A percentile compares a stretch with the other conserved stretches of the same genome.
These are phyloP conservation scores for Penicillium sp. DNA, from an alignment of 2,329 filamentous ascomycete genomes.

Conservation along the genomic window DNA sequence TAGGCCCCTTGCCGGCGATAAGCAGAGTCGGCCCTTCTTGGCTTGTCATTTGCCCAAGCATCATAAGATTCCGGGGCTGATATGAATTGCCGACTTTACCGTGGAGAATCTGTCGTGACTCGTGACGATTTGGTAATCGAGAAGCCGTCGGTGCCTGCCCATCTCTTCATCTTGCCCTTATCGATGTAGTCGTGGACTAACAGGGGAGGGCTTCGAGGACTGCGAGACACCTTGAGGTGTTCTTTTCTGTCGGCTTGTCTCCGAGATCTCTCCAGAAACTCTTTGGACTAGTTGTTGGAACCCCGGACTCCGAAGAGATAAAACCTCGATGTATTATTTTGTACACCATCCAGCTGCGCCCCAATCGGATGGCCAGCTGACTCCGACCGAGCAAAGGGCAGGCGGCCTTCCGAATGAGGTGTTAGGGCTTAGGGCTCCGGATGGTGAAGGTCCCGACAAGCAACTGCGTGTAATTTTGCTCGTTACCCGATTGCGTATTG, in stretches of 20 bases:
- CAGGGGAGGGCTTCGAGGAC: background rate
- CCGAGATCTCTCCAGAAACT: background rate
- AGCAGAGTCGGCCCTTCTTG: conserved; percentile 1
- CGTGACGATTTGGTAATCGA: conserved; percentile 16
- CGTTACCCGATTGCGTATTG: background rate
- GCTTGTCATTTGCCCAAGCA: conserved; percentile 11
- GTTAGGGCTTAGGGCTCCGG: conserved; percentile 23
- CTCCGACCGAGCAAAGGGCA: conserved; percentile 2
- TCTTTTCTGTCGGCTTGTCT: background rate
- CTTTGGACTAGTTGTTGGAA: background rate
- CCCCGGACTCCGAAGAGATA: background rate
- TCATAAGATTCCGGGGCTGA: background rate
- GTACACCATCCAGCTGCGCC: background rate
- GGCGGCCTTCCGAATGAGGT: conserved; percentile 2
- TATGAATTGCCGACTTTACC: conserved; percentile 1
- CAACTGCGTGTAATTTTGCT: background rate
- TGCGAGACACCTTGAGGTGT: background rate
- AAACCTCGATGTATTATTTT: too few species aligned
- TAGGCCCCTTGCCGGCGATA: conserved; percentile 9
- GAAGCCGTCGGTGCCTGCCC: background rate
- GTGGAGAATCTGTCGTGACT: conserved; percentile 6
- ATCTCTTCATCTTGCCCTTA: conserved; percentile 15
- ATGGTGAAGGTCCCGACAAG: conserved; percentile 1
- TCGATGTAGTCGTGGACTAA: conserved; percentile 5
- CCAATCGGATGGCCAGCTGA: conserved; percentile 16